phyloP scores from a whole-genome alignment of 306 rosid species.

The Hippophae tibetana region DNA sequence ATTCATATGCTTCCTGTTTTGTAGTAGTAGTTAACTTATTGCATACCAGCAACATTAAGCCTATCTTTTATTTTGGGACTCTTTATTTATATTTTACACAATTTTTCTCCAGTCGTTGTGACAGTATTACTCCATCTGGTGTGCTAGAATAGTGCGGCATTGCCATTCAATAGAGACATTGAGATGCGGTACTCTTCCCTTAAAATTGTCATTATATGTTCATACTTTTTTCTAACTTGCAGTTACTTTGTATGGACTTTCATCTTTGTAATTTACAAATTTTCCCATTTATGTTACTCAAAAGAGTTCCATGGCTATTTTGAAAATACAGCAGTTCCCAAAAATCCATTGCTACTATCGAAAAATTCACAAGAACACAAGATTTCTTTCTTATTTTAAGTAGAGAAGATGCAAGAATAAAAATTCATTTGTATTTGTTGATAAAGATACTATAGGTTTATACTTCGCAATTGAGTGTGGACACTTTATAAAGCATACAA shows the following conservation, averaged over 20 bases:
- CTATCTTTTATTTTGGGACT: slow-evolving; percentile 27
- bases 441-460: not conserved
- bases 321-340: no score
- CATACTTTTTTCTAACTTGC: not conserved
- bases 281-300: no score
- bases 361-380: no score
- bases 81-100: slow-evolving; percentile 22
- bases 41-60: slow-evolving; percentile 10
- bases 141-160: slow-evolving; percentile 60
- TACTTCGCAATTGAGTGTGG: not conserved
- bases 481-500: not conserved
- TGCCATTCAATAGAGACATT: slow-evolving; percentile 66
- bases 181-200: slow-evolving; percentile 64
- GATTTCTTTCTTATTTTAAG: no score
- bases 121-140: slow-evolving; percentile 55
- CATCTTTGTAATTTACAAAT: not conserved
- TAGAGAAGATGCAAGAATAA: no score
- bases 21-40: not conserved
- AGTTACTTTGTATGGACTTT: not conserved
- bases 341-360: no score
- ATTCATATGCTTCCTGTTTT: not conserved
- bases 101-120: slow-evolving; percentile 51
- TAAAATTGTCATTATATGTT: not conserved
- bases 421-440: no score
- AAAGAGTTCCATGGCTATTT: slow-evolving; percentile 23